phyloP scores from a whole-genome alignment of 768 basidiomycete species.

The button mushroom (Agaricus bisporus) region DNA sequence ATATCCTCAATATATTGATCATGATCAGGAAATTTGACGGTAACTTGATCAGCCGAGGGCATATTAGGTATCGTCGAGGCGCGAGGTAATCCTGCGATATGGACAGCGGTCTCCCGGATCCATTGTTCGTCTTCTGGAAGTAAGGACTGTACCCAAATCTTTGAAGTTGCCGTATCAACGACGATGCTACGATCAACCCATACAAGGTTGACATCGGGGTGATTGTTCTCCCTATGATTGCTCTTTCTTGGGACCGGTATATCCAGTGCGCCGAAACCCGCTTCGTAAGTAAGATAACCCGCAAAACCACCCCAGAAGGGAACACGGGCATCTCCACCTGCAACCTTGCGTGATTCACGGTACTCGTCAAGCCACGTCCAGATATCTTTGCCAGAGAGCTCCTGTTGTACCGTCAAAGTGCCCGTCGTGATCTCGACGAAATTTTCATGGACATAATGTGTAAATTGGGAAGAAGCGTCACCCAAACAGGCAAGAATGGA shows the following conservation, averaged over 20 bases:
- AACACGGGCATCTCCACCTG: constrained; percentile 41
- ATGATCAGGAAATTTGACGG: constrained; percentile 51
- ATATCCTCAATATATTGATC: constrained; percentile 64
- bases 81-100: not conserved
- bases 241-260: constrained; percentile 31
- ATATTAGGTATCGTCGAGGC: constrained; percentile 47
- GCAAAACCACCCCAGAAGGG: constrained; percentile 86
- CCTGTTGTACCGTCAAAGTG: constrained; percentile 24
- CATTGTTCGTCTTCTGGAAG: constrained; percentile 53
- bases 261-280: constrained; percentile 55
- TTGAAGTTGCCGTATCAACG: constrained; percentile 47
- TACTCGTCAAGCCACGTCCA: constrained; percentile 74
- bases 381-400: constrained; percentile 44
- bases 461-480: constrained; percentile 49
- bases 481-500: constrained; percentile 63
- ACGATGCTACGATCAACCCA: constrained; percentile 79
- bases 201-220: constrained; percentile 70
- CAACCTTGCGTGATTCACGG: constrained; percentile 47
- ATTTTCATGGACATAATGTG: constrained; percentile 45
- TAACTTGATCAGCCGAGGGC: constrained; percentile 36
- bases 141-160: constrained; percentile 60
- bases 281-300: constrained; percentile 75
- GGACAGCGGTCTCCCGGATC: constrained; percentile 38
- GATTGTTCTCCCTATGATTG: constrained; percentile 20
- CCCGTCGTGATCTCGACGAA: constrained; percentile 40